Base-by-base conservation (phyloP, 768 basidiomycete genomes). In the Termitomyces bulborhizus region DNA sequence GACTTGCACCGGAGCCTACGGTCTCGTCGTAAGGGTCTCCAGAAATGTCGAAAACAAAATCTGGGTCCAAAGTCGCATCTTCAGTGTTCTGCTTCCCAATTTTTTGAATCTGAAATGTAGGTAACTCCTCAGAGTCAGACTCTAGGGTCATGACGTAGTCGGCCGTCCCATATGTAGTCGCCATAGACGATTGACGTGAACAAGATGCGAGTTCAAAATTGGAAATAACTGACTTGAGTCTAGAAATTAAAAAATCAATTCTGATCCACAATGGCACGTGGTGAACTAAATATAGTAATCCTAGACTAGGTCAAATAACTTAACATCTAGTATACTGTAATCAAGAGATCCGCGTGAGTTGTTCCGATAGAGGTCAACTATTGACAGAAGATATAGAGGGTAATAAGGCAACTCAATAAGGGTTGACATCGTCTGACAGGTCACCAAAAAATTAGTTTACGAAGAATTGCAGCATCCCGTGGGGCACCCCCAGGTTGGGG, bases 131-230 rank as follows among this genome's bases (percentile, higher is more conserved):
- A 21, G 72, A 71, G 61, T 92, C 91, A 27, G 91, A 93, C 63
- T 91, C 90, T 44, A 93, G 78, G 1, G 92, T 93, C 81, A 89
- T 82, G 49, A 92, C 76, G 71, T 88, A 90, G 69, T 91, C 89
- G 52, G 75, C 72, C 69, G 74, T 77, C 46, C 8, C 13, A 18
- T 36, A 36, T 50, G 36, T 40, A 21, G 27, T 21, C 37, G 9
- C 37, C n/a, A 39, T 9, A 49, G 16, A 39, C 39, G 24, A 37
- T 26, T 24, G 51, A 46, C 31, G n/a, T 11, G n/a, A 46, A 18
- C 36, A 6, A 37, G 36, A 24, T 31, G 4, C 12, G 9, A 11
- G 29, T 31, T 4, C 0, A 29, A 11, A 5, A 31, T 21, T 21
- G 21, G 27, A 41, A 11, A 12, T 12, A 9, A 45, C 1, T 26